Percentiles rank a stretch among this genome's conserved stretches.
phyloP scores from a whole-genome alignment of 2,329 filamentous ascomycete genomes.

The Phaeosphaeriaceae sp. region DNA sequence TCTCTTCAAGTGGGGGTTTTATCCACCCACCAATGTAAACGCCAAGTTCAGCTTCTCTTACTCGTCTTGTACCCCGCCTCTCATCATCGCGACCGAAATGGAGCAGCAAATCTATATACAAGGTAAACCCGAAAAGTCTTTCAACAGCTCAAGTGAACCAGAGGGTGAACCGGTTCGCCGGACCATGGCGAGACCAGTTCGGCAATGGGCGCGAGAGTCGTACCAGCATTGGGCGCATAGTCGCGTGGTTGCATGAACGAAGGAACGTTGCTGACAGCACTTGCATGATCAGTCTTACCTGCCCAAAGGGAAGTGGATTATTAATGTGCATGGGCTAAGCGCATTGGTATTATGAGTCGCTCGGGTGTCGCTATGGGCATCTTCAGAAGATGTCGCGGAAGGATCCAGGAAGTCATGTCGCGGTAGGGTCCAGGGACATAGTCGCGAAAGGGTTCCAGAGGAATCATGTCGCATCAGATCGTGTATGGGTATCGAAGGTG shows the following conservation, averaged over 20 bases:
- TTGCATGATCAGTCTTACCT: conserved; percentile 31
- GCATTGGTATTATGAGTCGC: conserved; percentile 13
- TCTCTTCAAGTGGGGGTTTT: not conserved
- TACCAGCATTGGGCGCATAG: conserved; percentile 16
- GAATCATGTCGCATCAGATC: not conserved
- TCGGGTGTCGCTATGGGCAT: conserved; percentile 31
- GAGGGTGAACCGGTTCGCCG: not conserved
- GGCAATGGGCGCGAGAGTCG: conserved; percentile 12
- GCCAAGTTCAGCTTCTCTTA: not conserved
- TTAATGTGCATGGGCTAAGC: conserved; percentile 18
- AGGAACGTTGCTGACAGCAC: conserved; percentile 22
- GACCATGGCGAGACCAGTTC: conserved; percentile 3
- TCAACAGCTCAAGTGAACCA: not conserved
- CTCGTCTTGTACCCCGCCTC: not conserved
- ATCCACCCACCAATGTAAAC: not conserved
- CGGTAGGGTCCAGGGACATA: conserved; percentile 1
- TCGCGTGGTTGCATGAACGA: conserved; percentile 16
- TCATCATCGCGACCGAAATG: conserved; percentile 14
- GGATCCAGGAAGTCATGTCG: conserved; percentile 2
- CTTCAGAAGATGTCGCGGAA: conserved; percentile 16
- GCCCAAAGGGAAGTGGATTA: conserved; percentile 7
- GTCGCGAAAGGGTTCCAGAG: conserved; percentile 10
- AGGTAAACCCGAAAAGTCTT: conserved; percentile 5
- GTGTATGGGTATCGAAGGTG: not conserved
- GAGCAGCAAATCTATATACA: conserved; percentile 14